Evolutionary conservation across 176 grass and related monocot genomes (phyloP), one percentile per base, ranked within the genome.

Genomic region (Carex kokanica): DNA sequence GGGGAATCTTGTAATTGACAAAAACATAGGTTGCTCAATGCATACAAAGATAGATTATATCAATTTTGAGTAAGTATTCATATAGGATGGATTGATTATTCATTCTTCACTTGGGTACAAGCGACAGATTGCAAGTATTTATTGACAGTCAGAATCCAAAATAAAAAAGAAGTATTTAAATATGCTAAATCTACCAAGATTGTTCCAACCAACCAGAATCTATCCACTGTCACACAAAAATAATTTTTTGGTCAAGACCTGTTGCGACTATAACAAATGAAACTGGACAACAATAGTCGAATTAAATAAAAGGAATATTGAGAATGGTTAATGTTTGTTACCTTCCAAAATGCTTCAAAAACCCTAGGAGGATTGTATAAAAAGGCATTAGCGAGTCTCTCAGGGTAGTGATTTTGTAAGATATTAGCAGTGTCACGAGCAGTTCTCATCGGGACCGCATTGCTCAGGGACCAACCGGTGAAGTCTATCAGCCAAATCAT

Each of bases 401-500:
- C 92, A 23, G 91, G 95, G 52, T 98, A 98, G 60, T 98, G 93
- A 82, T 87, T 95, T 87, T 98, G 91, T 78, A 95, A 81, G 60
- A 94, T 84, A 31, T 85, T 91, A 14, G 80, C 15, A 15, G 58
- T 74, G 74, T 98, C 92, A 83, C 91, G 75, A 57, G 92, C 84
- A 38, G 91, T 95, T 81, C 88, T 98, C 51, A 98, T 89, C 16
- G 92, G 91, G 43, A 81, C 85, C 0, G 88, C 59, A 51, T 94
- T 93, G 31, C 78, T 87, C 32, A 93, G 73, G 71, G 95, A 95
- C 92, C 95, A 95, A 85, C 95, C 91, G 12, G 86, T 93, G 78
- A 98, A 98, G 79, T 98, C 92, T 87, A 98, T 88, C 79, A 98
- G 68, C 90, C 89, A 95, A 60, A 93, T 64, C 86, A 98, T 93